Conservation (phyloP, 495 filamentous ascomycete species). For the Xylaria acuta region DNA sequence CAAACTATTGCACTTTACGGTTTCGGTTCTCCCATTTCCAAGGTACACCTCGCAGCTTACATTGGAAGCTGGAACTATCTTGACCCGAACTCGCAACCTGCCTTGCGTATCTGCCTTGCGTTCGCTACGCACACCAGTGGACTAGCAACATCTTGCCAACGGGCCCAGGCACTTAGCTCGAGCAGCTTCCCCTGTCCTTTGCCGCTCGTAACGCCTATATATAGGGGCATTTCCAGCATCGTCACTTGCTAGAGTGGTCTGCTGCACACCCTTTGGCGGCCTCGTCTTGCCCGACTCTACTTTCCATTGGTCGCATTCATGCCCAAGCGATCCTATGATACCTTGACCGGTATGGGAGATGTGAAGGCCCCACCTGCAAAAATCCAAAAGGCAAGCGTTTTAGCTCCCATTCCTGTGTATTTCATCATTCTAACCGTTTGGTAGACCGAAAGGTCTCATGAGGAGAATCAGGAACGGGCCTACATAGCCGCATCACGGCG, state of each 20-base stretch:
- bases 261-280: neutral
- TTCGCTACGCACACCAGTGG: too few relatives aligned
- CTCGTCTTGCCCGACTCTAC: neutral
- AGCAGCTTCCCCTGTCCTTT: neutral
- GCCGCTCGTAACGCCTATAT: neutral
- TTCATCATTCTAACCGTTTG: conserved; percentile 19
- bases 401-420: neutral
- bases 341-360: neutral
- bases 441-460: conserved; percentile 74
- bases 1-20: neutral
- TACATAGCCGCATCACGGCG: conserved; percentile 95
- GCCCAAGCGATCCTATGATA: conserved; percentile 38
- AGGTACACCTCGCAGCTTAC: neutral
- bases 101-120: too few relatives aligned
- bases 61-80: neutral
- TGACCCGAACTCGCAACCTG: neutral
- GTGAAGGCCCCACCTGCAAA: conserved; percentile 32
- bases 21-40: neutral
- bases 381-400: conserved; percentile 38
- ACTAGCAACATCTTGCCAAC: neutral
- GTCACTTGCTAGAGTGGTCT: conserved; percentile 21
- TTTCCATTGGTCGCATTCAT: conserved; percentile 21
- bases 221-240: conserved; percentile 2
- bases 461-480: conserved; percentile 93
- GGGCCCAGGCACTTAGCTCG: neutral